Evolutionary conservation across 2,329 filamentous ascomycete genomes (phyloP), one percentile per base, ranked within the genome.

Genomic region (Herpotrichia juniperi): DNA sequence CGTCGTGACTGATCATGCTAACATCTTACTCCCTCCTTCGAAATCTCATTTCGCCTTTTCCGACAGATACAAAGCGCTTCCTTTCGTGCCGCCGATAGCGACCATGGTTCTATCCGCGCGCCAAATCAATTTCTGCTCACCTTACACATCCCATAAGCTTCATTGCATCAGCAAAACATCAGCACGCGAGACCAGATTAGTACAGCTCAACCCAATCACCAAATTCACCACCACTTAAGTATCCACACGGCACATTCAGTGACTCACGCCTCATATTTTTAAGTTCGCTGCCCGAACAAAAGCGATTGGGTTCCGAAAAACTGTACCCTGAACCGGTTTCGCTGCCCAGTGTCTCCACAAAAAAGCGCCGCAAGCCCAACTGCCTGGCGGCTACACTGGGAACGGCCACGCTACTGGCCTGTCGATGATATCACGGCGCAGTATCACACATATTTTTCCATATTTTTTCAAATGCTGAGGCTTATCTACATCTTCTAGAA

Each of bases 301-400:
- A n/a, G n/a, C 21, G 28, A 30, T 46, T 24, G 43, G 28, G 43
- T 46, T 32, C 43, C 30, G 25, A 46, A 46, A 34, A 32, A 34
- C 19, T 32, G 9, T 16, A 35, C 17, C 43, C 28, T 6, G 26
- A 26, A 32, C 14, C 25, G 9, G 10, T 32, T 32, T 45, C 43
- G 43, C 43, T 46, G 43, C 43, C 43, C 28, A 42, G n/a, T 21
- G 34, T 19, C 39, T 26, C 39, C 39, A 37, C 34, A 37, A 37
- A 37, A 37, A 37, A 19, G 34, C 34, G 34, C 34, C 34, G 31
- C 31, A 34, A 10, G 22, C 37, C 37, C 37, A 25, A 40, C 37
- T 22, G 22, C 10, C 25, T 19, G 39, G 9, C 39, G 39, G 39
- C 39, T 42, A 42, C 16, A 25, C 39, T 26, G 25, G 39, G 39